Evolutionary conservation across 331 rosid species (phyloP), one percentile per base, ranked within the genome.

Genomic region (Acacia concinna): DNA sequence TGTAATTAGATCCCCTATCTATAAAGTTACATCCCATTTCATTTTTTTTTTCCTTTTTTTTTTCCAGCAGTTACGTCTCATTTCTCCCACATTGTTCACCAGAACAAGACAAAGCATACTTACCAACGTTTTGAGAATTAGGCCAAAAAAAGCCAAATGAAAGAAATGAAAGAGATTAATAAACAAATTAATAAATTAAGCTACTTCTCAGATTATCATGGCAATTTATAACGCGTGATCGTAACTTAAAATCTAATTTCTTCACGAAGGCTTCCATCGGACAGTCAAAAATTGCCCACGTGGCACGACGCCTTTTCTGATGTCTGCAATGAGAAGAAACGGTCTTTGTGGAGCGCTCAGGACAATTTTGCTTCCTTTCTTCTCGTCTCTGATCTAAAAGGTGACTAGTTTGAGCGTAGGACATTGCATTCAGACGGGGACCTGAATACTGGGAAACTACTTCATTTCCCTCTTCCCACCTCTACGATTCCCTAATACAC

Each of bases 221-320:
- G 4, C 4, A 54, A 8, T 8, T 3, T 9, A 54, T 0, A 8
- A 3, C 64, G 32, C 3, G 68, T 1, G 10, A 60, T 60, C n/a
- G 5, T 3, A 5, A 28, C 37, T 28, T 25, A 3, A 1, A 15
- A 57, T 23, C 14, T 59, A 13, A 12, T 27, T 12, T 13, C 9
- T 5, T 15, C 23, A 0, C 4, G 4, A n/a, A n/a, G 40, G 57
- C 64, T 52, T 41, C 30, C 68, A 35, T 64, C 78, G 7, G 3
- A 38, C 56, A 56, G 54, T 37, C 20, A 21, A 56, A 0, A 0
- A 1, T 8, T 43, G 0, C n/a, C 83, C 85, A 81, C 88, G 88
- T 75, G 82, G 27, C 8, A 2, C 7, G 35, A 7, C 69, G 8
- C 70, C 74, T 56, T 54, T 51, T 69, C n/a, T 1, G 65, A 15